Evolutionary conservation across 2,329 filamentous ascomycete species (phyloP).

Genomic region (Fusarium sp.): DNA sequence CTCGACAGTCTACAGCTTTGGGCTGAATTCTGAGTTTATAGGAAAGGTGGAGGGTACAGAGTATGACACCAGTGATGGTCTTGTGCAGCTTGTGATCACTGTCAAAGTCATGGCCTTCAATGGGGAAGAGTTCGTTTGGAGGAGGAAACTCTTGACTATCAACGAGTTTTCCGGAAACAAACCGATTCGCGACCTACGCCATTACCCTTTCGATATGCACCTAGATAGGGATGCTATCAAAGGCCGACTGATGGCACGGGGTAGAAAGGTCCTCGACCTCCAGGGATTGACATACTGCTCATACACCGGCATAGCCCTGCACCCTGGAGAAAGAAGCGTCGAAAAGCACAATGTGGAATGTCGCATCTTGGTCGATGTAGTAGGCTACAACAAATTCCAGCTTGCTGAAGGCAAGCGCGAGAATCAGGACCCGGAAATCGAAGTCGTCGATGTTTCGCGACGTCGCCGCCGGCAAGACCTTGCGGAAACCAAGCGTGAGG

Average conservation of each 20-base stretch:
- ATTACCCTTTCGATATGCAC: conserved; percentile 55
- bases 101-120: conserved; percentile 56
- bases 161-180: conserved; percentile 55
- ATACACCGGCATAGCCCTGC: conserved; percentile 58
- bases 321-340: conserved; percentile 24
- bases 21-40: conserved; percentile 57
- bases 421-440: conserved; percentile 48
- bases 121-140: conserved; percentile 58
- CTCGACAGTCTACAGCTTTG: conserved; percentile 55
- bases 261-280: conserved; percentile 56
- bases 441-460: conserved; percentile 38
- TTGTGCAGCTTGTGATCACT: conserved; percentile 45
- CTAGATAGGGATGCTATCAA: conserved; percentile 48
- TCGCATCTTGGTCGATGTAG: conserved; percentile 56
- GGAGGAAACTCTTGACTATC: conserved; percentile 50
- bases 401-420: conserved; percentile 54
- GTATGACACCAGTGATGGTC: conserved; percentile 42
- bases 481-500: conserved; percentile 7
- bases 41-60: conserved; percentile 54
- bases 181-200: conserved; percentile 55
- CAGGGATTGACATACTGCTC: conserved; percentile 57
- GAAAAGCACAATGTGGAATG: conserved; percentile 57
- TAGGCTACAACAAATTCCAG: conserved; percentile 59
- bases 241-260: conserved; percentile 51
- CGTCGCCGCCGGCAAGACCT: conserved; percentile 15